Conservation (phyloP, 2,329 filamentous ascomycete species). For the Fusarium longipes region DNA sequence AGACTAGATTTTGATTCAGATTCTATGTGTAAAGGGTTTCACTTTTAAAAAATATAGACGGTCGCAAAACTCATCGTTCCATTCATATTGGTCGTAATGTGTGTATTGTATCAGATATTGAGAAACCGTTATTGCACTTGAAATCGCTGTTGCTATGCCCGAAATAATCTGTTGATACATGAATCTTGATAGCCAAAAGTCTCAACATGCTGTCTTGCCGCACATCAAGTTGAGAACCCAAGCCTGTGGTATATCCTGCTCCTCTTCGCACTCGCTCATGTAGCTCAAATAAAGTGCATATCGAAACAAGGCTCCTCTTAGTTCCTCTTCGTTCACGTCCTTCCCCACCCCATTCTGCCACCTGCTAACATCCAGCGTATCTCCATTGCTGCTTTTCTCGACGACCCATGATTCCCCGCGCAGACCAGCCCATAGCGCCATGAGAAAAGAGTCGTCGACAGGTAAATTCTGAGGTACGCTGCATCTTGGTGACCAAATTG, state of each 20-base stretch:
- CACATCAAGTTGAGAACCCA: slow-evolving; percentile 48
- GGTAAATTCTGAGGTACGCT: slow-evolving; percentile 47
- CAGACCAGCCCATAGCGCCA: slow-evolving; percentile 48
- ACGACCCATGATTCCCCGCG: slow-evolving; percentile 43
- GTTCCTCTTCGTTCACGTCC: slow-evolving; percentile 36
- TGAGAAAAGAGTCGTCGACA: slow-evolving; percentile 49
- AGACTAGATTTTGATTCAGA: slow-evolving; percentile 39
- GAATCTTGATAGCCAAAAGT: not conserved
- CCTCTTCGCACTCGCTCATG: slow-evolving; percentile 37
- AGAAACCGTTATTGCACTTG: not conserved
- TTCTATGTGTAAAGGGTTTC: slow-evolving; percentile 19
- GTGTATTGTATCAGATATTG: not conserved
- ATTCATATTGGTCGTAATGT: not conserved
- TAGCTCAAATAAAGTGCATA: slow-evolving; percentile 54
- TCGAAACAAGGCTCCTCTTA: slow-evolving; percentile 49
- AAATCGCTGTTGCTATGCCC: not conserved
- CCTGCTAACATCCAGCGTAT: slow-evolving; percentile 16
- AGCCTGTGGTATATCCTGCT: slow-evolving; percentile 46
- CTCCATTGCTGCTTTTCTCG: slow-evolving; percentile 7
- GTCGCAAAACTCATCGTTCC: not conserved
- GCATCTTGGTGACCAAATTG: slow-evolving; percentile 54
- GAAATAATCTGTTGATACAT: not conserved
- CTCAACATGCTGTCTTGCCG: slow-evolving; percentile 12
- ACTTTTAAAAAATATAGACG: slow-evolving; percentile 20
- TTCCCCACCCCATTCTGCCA: slow-evolving; percentile 41